Evolutionary conservation across 306 rosid species (phyloP), one percentile per base, ranked within the genome.

Genomic region (Argentina anserina): DNA sequence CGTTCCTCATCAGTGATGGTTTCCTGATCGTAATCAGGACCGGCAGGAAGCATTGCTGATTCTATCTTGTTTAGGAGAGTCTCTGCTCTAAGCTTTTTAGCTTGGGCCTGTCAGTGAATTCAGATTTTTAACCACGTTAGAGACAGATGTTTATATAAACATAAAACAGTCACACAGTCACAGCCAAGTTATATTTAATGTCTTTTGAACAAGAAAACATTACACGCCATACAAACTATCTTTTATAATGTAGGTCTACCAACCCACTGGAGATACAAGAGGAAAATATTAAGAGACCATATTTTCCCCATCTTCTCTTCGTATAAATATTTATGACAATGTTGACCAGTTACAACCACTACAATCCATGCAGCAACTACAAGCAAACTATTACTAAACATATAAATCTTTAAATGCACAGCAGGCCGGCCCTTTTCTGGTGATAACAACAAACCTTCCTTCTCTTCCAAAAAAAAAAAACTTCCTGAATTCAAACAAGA

Each of bases 1-100:
- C 97, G 86, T 65, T 95, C 99, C 88, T 93, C 97, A 78, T 95
- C 99, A 65, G 99, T 90, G 74, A 91, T 83, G 74, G 96, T 88
- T 87, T 95, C 99, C 78, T 86, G 90, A 76, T 90, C 91, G 73
- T 84, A 80, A 84, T 88, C 96, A 67, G 96, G 93, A 74, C 88
- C 87, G 55, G 85, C 85, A 74, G 92, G 97, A 78, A 91, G 76
- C 93, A 94, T 77, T 42, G 95, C 90, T 4, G 84, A 87, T 83
- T 91, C 96, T 72, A 91, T 80, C 81, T 85, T 91, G 65, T 84
- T 67, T 53, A 88, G 80, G 65, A 91, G 83, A 67, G 33, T 88
- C 79, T 87, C 99, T 80, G 96, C 96, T 87, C 84, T 87, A 72
- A 84, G 86, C 82, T 82, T 91, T 82, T 91, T 91, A 33, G 80